Evolutionary conservation across 306 rosid genomes (phyloP), one percentile per base, ranked within the genome.

Genomic region (Geum urbanum): DNA sequence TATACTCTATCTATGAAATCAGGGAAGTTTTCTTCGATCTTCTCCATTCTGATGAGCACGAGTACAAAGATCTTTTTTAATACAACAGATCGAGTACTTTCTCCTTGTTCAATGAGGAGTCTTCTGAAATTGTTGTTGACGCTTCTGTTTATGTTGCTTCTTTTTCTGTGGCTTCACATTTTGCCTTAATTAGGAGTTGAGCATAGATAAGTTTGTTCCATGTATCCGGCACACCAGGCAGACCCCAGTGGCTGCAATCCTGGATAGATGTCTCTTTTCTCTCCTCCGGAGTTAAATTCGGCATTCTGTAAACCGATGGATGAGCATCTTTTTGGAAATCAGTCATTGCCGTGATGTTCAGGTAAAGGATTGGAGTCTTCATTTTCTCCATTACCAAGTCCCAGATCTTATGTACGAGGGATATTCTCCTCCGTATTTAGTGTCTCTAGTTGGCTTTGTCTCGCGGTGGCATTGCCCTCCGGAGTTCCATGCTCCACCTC

Each of bases 181-280:
- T 8, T 8, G 73, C 15, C 9, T 9, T 11, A n/a, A n/a, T n/a
- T n/a, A 63, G 77, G 64, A 73, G 77, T 46, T 67, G 73, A 66
- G 78, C 61, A 75, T 67, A 75, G 13, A 75, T 10, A 5, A 75
- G 46, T 54, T 87, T 84, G 37, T 87, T 86, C 89, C 89, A 84
- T 40, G 85, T 73, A 71, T 87, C 87, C 9, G 87, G 91, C 39
- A 84, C 87, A 45, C 91, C 91, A 12, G 91, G 91, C 74, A 86
- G 67, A 75, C 88, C 84, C 91, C 91, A 87, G 79, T 87, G 91
- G 46, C 85, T 84, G 72, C 91, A 87, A 76, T 86, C 91, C 70
- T 87, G 88, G 67, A 49, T 41, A 46, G 80, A 71, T 1, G 83
- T 81, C 8, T 49, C 37, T 12, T 49, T 40, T 5, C 59, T 44